Conservation (phyloP, 371 early-diverging fungal species). For the Saksenaea vasiformis region DNA sequence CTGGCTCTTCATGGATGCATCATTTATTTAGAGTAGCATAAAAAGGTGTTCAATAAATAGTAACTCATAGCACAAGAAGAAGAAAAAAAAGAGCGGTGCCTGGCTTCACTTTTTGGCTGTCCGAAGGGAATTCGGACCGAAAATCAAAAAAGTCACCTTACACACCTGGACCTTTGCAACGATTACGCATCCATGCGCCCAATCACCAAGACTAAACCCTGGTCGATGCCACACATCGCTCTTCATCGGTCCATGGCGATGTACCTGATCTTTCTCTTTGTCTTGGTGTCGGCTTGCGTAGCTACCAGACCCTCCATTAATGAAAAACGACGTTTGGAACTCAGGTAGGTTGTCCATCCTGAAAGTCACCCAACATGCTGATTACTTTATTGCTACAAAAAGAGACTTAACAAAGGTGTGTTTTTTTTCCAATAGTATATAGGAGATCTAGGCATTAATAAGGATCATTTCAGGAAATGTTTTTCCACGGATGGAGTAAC, state of each 20-base stretch:
- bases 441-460: not conserved
- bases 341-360: slow-evolving; percentile 17
- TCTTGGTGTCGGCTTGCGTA: not conserved
- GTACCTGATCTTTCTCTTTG: not conserved
- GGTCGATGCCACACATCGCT: not conserved
- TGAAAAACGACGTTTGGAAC: slow-evolving; percentile 24
- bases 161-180: not conserved
- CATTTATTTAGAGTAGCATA: no score
- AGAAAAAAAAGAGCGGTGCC: no score
- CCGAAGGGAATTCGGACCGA: not conserved
- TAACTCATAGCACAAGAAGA: no score
- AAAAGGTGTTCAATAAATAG: no score
- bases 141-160: not conserved
- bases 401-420: slow-evolving; percentile 39
- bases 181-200: not conserved
- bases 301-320: slow-evolving; percentile 15
- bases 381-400: not conserved
- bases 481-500: slow-evolving; percentile 82
- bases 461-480: slow-evolving; percentile 67
- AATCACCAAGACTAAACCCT: not conserved
- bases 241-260: not conserved
- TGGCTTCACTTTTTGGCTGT: no score
- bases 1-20: no score
- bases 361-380: not conserved
- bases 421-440: not conserved